phyloP scores from a whole-genome alignment of 306 rosid genomes.

The Heteromeles arbutifolia region DNA sequence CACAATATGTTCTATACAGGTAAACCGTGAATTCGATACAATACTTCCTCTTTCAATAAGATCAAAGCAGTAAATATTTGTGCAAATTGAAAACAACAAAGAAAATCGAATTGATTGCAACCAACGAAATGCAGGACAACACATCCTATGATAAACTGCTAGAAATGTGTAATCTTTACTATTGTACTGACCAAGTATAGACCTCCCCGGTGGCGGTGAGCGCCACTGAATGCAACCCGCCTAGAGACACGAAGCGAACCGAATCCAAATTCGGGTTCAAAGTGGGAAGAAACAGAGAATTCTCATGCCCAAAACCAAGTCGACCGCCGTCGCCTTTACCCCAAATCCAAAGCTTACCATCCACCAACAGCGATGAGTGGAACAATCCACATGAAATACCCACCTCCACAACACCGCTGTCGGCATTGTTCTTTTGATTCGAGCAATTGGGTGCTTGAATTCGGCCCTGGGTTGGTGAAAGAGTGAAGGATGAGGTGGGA shows the following conservation, averaged over 20 bases:
- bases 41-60: neutral
- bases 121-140: neutral
- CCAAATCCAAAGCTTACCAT: slow-evolving; percentile 80
- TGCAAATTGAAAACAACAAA: neutral
- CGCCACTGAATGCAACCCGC: slow-evolving; percentile 76
- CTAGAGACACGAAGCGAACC: slow-evolving; percentile 53
- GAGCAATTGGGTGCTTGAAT: slow-evolving; percentile 4
- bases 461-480: slow-evolving; percentile 51
- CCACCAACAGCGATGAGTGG: slow-evolving; percentile 63
- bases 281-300: slow-evolving; percentile 60
- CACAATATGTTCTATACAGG: neutral
- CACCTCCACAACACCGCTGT: slow-evolving; percentile 26
- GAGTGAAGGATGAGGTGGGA: slow-evolving; percentile 45
- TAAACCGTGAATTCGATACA: no score
- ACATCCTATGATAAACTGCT: neutral
- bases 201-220: slow-evolving; percentile 59
- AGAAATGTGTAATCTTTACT: slow-evolving; percentile 10
- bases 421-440: neutral
- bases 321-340: slow-evolving; percentile 97
- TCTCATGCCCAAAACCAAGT: slow-evolving; percentile 82
- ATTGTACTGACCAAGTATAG: slow-evolving; percentile 74
- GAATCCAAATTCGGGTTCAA: slow-evolving; percentile 59
- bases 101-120: neutral
- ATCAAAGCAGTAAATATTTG: neutral
- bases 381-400: slow-evolving; percentile 90